Evolutionary conservation across 805 yeast species (phyloP).

Genomic region (Nakazawaea peltata): DNA sequence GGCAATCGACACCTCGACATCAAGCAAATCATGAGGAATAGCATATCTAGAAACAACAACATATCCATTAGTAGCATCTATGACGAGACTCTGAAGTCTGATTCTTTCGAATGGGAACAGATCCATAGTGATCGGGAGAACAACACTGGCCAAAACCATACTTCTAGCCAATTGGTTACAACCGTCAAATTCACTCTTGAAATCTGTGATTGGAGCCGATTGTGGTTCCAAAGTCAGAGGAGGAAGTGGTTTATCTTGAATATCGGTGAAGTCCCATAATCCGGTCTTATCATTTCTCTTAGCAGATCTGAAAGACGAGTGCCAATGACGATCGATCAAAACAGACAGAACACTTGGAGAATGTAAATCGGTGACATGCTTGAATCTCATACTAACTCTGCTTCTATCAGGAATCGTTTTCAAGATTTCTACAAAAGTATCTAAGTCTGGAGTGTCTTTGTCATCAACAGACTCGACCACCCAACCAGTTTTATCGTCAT

Average conservation of each 20-base stretch:
- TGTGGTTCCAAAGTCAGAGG: constrained; percentile 45
- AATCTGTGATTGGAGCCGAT: constrained; percentile 61
- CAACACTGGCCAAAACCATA: constrained; percentile 62
- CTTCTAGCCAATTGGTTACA: constrained; percentile 55
- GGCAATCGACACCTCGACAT: constrained; percentile 72
- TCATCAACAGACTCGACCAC: constrained; percentile 72
- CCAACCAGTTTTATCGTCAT: constrained; percentile 68
- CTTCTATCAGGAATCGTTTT: constrained; percentile 66
- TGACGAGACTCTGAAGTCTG: constrained; percentile 67
- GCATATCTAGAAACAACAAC: constrained; percentile 70
- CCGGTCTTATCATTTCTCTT: constrained; percentile 49
- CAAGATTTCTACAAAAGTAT: constrained; percentile 73
- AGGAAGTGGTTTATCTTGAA: constrained; percentile 57
- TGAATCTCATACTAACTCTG: constrained; percentile 60
- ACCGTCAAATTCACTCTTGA: constrained; percentile 48
- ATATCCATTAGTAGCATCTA: constrained; percentile 75
- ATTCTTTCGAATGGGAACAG: constrained; percentile 58
- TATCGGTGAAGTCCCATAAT: constrained; percentile 42
- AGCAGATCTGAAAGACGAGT: constrained; percentile 60
- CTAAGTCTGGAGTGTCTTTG: constrained; percentile 63
- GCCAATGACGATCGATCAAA: constrained; percentile 83
- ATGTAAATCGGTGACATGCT: constrained; percentile 77
- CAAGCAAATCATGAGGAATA: constrained; percentile 79
- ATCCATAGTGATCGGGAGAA: constrained; percentile 66
- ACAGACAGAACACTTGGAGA: constrained; percentile 60